A percentile compares a stretch with the other conserved stretches of the same genome.
Evolutionary conservation across 164 flowering plant species (phyloP).

Genomic region (grape (Vitis vinifera)): DNA sequence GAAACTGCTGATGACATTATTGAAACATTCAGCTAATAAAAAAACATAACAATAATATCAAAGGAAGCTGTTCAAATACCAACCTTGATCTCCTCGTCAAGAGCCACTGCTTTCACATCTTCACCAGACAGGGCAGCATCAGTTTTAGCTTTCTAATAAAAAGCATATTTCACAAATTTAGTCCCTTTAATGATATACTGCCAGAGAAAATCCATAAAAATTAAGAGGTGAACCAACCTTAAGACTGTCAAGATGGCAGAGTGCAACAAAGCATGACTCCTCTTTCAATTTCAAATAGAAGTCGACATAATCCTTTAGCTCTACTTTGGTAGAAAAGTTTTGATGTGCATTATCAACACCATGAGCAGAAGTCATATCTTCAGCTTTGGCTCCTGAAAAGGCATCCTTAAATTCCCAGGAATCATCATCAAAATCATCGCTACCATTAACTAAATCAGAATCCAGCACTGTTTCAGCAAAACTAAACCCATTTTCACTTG

Average conservation of each 20-base stretch:
- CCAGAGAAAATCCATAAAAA: neutral
- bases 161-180: slow-evolving; percentile 21
- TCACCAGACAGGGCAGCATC: slow-evolving; percentile 39
- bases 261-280: slow-evolving; percentile 34
- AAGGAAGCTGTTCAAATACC: neutral
- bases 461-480: slow-evolving; percentile 7
- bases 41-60: neutral
- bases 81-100: slow-evolving; percentile 64
- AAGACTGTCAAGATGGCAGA: slow-evolving; percentile 48
- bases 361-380: slow-evolving; percentile 21
- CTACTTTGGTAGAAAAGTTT: slow-evolving; percentile 17
- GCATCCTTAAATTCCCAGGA: slow-evolving; percentile 77
- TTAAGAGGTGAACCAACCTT: slow-evolving; percentile 48
- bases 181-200: neutral
- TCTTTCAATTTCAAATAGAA: slow-evolving; percentile 63
- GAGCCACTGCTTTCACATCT: slow-evolving; percentile 30
- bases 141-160: slow-evolving; percentile 44
- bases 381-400: slow-evolving; percentile 17
- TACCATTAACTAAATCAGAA: slow-evolving; percentile 23
- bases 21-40: neutral
- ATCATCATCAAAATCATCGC: slow-evolving; percentile 46
- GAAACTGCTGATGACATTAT: neutral
- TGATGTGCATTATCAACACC: slow-evolving; percentile 14
- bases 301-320: slow-evolving; percentile 35
- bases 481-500: slow-evolving; percentile 26